Evolutionary conservation across 768 basidiomycete species (phyloP), one percentile per base, ranked within the genome.

Genomic region (Tulasnella sp.): DNA sequence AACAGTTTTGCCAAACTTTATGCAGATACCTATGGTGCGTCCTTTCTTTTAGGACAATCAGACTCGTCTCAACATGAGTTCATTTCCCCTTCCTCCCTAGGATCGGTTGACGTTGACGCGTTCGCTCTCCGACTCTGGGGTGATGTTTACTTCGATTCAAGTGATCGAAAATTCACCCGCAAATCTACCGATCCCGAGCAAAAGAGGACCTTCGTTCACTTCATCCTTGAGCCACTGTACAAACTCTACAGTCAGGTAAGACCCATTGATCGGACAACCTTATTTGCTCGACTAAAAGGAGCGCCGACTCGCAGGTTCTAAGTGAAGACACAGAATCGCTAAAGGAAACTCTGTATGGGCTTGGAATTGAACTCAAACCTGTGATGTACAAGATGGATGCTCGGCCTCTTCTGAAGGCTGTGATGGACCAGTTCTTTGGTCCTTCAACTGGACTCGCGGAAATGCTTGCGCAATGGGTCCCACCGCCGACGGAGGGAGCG

Each of bases 351-450:
- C 85, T 99, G 67, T 85, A 84, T 12, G 85, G 87, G 12, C 87
- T 99, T 40, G 89, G 90, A 1, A 99, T 99, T 80, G 86, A 89
- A 52, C 85, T 99, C 79, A 97, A 96, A 84, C 92, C 96, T 0
- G 87, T 95, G 39, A 92, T 94, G 89, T 99, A 91, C 87, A 99
- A 98, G 86, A 98, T 99, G 94, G 97, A 99, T 81, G 96, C 96
- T 6, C 86, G 97, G 75, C 97, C 97, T 3, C 85, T 99, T 71
- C 85, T 99, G 79, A 97, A 98, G 84, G 94, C 91, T 49, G 91
- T 99, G 15, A 84, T 97, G 77, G 92, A 93, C 81, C 96, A 98
- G 82, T 99, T 99, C 86, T 99, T 99, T 80, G 96, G 97, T 7
- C 89, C 90, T 36, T 86, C 94, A 2, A 91, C 90, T 0, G 97